phyloP scores from a whole-genome alignment of 1,284 basidiomycete species.

The Cryptococcus hybrid region DNA sequence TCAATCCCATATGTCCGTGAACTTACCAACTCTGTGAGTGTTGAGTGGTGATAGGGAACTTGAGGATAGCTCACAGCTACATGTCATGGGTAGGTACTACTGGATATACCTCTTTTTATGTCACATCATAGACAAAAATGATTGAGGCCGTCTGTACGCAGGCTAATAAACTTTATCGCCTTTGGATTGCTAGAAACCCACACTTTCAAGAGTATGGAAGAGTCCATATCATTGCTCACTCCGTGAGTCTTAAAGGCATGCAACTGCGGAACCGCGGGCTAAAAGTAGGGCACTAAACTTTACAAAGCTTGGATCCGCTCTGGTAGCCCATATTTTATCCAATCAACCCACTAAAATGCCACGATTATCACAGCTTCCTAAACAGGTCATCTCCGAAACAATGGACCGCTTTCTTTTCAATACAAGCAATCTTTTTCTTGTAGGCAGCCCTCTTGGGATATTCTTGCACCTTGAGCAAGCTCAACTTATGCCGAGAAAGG shows the following conservation, averaged over 20 bases:
- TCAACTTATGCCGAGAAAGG: conserved; percentile 57
- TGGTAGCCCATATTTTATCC: conserved; percentile 57
- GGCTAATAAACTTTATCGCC: conserved; percentile 54
- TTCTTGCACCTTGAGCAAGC: conserved; percentile 57
- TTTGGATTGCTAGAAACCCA: conserved; percentile 58
- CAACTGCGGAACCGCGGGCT: too few species aligned
- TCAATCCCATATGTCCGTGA: conserved; percentile 54
- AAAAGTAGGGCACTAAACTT: too few species aligned
- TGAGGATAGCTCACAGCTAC: not conserved
- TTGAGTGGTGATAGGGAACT: too few species aligned
- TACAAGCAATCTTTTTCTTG: conserved; percentile 54
- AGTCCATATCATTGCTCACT: conserved; percentile 51
- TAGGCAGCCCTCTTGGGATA: conserved; percentile 57
- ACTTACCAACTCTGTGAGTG: conserved; percentile 51
- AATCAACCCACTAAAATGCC: conserved; percentile 57
- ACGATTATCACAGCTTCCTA: conserved; percentile 46
- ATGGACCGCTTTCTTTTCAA: conserved; percentile 54
- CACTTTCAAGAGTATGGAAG: conserved; percentile 51
- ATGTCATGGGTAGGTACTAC: conserved; percentile 41
- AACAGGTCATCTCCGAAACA: conserved; percentile 34
- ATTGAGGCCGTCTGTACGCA: conserved; percentile 54
- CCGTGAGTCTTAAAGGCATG: conserved; percentile 18
- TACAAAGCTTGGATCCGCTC: conserved; percentile 53
- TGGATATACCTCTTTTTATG: conserved; percentile 55
- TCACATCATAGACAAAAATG: conserved; percentile 55